These are phyloP conservation scores for Quercus phellos DNA, from an alignment of 331 rosid genomes.

Conservation along the genomic window DNA sequence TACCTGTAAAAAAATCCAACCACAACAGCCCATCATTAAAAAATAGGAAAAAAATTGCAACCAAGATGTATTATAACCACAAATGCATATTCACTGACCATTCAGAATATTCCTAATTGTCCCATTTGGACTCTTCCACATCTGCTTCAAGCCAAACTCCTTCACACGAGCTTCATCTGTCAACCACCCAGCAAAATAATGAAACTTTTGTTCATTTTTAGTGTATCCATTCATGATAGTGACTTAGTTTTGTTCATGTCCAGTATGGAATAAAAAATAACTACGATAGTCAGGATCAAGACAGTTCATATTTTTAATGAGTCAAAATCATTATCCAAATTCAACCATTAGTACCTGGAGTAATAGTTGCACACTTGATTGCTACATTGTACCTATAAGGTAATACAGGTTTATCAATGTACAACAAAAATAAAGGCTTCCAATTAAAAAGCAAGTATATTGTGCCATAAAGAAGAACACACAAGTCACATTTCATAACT, in stretches of 20 bases:
- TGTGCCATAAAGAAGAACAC: background rate
- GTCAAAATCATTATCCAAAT: background rate
- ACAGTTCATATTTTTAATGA: background rate
- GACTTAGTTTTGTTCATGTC: background rate
- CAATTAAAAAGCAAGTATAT: background rate
- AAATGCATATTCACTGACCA: conserved; percentile 40
- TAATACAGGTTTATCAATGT: background rate
- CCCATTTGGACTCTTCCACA: conserved; percentile 99
- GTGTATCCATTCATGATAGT: too few species aligned
- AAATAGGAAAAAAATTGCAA: background rate
- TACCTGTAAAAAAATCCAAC: conserved; percentile 50
- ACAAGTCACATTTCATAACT: background rate
- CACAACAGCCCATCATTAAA: conserved; percentile 2
- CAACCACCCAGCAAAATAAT: conserved; percentile 13
- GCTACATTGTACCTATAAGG: conserved; percentile 86
- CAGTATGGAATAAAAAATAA: background rate
- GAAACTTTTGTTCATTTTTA: background rate
- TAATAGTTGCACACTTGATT: conserved; percentile 96
- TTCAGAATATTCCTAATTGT: conserved; percentile 95
- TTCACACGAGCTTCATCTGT: conserved; percentile 88
- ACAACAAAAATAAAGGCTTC: background rate
- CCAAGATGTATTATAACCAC: background rate
- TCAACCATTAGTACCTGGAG: conserved; percentile 63
- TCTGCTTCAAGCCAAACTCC: conserved; percentile 79
- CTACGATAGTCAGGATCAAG: background rate